A percentile compares a stretch with the other conserved stretches of the same genome.
Evolutionary conservation across 1,139 yeast genomes (phyloP).

Genomic region (Hyphopichia fennica): DNA sequence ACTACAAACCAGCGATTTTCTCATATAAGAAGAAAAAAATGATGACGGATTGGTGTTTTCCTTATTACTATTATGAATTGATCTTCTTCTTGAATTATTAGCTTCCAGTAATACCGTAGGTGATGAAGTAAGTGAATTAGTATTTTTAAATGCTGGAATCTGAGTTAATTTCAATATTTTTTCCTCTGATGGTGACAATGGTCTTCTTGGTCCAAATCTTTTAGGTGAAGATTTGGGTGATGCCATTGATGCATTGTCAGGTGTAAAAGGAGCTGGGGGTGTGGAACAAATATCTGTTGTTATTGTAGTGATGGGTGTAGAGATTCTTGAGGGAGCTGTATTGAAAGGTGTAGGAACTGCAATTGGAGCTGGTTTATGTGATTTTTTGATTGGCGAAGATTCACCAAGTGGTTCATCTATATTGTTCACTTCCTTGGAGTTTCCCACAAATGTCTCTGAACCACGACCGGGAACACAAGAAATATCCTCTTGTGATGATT

Average conservation of each 20-base stretch:
- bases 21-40: neutral
- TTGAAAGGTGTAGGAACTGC: neutral
- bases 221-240: conserved; percentile 4
- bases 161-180: conserved; percentile 27
- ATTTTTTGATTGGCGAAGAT: neutral
- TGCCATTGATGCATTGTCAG: neutral
- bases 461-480: too few relatives aligned
- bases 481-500: neutral
- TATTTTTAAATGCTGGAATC: conserved; percentile 25
- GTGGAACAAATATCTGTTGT: neutral
- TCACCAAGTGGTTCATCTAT: neutral
- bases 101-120: conserved; percentile 3
- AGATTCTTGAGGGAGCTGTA: neutral
- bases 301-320: neutral
- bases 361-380: neutral
- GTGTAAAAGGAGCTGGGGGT: neutral
- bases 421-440: neutral
- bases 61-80: neutral
- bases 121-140: conserved; percentile 5
- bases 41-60: neutral
- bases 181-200: conserved; percentile 30
- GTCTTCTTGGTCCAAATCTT: conserved; percentile 19
- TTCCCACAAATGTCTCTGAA: neutral
- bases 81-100: neutral
- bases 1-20: conserved; percentile 3